Percentiles rank a stretch among this genome's conserved stretches.
phyloP scores from a whole-genome alignment of 176 grass and related monocot species.

The Triticum timopheevii region DNA sequence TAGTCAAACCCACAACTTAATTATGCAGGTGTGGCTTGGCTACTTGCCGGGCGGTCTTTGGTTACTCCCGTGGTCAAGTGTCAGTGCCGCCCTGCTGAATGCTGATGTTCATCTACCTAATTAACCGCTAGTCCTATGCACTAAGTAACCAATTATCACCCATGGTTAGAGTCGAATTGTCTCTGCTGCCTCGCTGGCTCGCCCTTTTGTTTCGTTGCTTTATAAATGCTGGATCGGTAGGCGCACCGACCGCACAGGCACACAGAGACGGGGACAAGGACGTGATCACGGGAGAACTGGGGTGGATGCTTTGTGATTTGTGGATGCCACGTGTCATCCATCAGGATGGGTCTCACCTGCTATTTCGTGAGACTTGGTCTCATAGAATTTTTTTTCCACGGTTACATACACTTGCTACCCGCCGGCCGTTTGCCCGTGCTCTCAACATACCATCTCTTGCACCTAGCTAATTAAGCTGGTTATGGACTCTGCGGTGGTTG shows the following conservation, averaged over 20 bases:
- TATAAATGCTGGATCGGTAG: constrained; percentile 4
- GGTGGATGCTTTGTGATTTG: too few relatives aligned
- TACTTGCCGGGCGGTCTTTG: not conserved
- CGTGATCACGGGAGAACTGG: constrained; percentile 5
- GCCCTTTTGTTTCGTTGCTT: not conserved
- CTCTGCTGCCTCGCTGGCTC: too few relatives aligned
- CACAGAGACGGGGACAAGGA: not conserved
- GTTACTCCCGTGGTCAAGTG: not conserved
- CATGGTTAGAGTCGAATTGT: not conserved
- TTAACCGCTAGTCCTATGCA: not conserved
- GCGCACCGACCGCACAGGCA: not conserved
- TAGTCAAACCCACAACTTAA: not conserved
- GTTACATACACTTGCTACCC: not conserved
- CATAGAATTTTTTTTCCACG: too few relatives aligned
- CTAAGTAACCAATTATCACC: not conserved
- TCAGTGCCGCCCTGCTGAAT: too few relatives aligned
- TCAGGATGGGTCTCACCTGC: too few relatives aligned
- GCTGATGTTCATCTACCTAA: not conserved
- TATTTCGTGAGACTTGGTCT: too few relatives aligned
- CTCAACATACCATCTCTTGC: not conserved
- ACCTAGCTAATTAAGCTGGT: not conserved
- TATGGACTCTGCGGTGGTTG: not conserved
- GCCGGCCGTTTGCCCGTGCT: not conserved
- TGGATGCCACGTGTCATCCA: too few relatives aligned
- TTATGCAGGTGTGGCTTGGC: not conserved